A percentile compares a stretch with the other conserved stretches of the same genome.
Evolutionary conservation across 2,329 filamentous ascomycete genomes (phyloP).

Genomic region (Aphanoascus verrucosus): DNA sequence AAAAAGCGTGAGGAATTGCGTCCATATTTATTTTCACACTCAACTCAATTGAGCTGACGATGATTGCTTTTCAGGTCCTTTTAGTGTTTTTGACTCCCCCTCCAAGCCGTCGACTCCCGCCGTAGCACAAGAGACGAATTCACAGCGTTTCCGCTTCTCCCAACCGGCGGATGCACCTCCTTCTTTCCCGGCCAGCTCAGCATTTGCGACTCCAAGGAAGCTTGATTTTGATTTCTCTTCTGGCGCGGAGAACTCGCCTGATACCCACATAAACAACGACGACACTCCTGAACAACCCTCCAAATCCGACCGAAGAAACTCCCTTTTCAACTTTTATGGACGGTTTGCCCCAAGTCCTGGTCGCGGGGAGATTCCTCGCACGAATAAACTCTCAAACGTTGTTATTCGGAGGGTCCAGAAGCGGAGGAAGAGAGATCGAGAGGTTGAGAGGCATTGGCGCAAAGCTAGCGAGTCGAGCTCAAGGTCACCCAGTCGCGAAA

Average conservation of each 20-base stretch:
- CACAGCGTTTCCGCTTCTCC: constrained; percentile 42
- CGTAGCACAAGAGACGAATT: constrained; percentile 39
- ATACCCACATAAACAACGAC: constrained; percentile 37
- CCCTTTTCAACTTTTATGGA: constrained; percentile 33
- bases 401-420: constrained; percentile 40
- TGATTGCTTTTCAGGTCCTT: constrained; percentile 25
- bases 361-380: constrained; percentile 52
- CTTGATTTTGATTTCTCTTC: constrained; percentile 40
- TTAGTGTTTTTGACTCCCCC: constrained; percentile 37
- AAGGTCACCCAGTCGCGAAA: constrained; percentile 28
- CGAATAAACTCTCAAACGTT: constrained; percentile 38
- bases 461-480: constrained; percentile 37
- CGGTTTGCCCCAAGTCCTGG: constrained; percentile 45
- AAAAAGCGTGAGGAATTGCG: constrained; percentile 32
- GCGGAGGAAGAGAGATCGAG: constrained; percentile 39
- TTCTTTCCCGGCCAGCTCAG: constrained; percentile 29
- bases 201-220: constrained; percentile 42
- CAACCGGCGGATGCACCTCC: constrained; percentile 24
- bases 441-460: constrained; percentile 34
- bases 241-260: constrained; percentile 38
- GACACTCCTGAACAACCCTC: constrained; percentile 37
- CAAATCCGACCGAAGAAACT: constrained; percentile 29
- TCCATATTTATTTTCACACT: background rate
- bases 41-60: background rate
- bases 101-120: constrained; percentile 39